Evolutionary conservation across 208 protist species (phyloP), one percentile per base, ranked within the genome.

Genomic region (Leishmania guyanensis): DNA sequence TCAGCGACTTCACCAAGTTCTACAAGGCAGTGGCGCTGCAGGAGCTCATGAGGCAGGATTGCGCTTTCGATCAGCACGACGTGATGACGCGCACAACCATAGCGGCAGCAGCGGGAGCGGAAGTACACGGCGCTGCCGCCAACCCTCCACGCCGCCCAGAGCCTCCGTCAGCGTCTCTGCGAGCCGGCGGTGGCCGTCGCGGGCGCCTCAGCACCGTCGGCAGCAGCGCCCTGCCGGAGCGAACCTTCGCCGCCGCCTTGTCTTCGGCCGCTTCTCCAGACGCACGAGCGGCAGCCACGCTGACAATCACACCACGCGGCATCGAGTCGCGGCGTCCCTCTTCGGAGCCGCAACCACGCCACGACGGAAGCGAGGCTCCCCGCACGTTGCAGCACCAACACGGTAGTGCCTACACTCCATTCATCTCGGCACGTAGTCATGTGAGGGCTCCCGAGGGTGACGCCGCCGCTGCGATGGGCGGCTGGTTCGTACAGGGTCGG

Each of bases 1-100:
- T 95, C 82, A 91, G 88, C 77, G 91, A 93, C 80, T 93, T 95
- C 69, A 84, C 82, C 20, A 93, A 87, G 83, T 93, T 95, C 76
- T 91, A 89, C 82, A 91, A 89, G 78, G 77, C 80, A 16, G 79
- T 94, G 46, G 91, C 91, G 29, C 68, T 89, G 82, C 81, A 84
- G 70, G 89, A 92, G 64, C 65, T 91, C 66, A 70, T 78, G 70
- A 86, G 82, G 81, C 82, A 89, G 56, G 86, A 89, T 76, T 64
- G 39, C 64, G 70, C 68, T 65, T 86, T 87, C 72, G 82, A 84
- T 60, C 60, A 75, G 66, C 81, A 82, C 48, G 77, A 64, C 20
- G 6, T 78, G 33, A 39, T 36, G 68, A 54, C 17, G 68, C 68
- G 68, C n/a, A 26, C 71, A 33, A 46, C 71, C 14, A 46, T 51